Percentiles rank a stretch among this genome's conserved stretches.
phyloP scores from a whole-genome alignment of 495 filamentous ascomycete genomes.

The Xylaria palmicola region DNA sequence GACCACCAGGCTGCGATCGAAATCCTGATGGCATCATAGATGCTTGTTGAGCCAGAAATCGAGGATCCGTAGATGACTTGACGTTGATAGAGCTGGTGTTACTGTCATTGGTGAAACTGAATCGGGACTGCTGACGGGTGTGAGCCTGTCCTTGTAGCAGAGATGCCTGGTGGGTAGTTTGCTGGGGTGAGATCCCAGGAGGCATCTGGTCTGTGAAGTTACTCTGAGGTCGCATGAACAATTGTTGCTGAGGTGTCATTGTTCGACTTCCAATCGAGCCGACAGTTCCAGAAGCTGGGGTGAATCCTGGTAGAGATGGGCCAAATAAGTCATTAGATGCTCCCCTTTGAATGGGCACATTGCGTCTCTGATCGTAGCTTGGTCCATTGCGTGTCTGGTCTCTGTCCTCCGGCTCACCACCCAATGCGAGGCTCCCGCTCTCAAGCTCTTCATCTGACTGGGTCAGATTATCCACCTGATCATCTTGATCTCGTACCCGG shows the following conservation, averaged over 20 bases:
- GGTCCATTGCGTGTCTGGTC: conserved; percentile 53
- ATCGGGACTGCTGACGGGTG: conserved; percentile 81
- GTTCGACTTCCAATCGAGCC: conserved; percentile 61
- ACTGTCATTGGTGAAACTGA: conserved; percentile 74
- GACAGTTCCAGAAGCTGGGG: conserved; percentile 47
- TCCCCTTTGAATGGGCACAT: conserved; percentile 68
- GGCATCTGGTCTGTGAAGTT: conserved; percentile 60
- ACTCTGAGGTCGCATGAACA: conserved; percentile 58
- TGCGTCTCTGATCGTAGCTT: conserved; percentile 48
- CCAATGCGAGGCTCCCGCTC: conserved; percentile 79
- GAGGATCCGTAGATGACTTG: conserved; percentile 79
- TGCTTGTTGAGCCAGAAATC: conserved; percentile 85
- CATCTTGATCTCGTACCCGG: conserved; percentile 61
- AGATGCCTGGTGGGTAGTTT: conserved; percentile 41
- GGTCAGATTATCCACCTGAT: conserved; percentile 36
- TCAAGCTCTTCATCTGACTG: conserved; percentile 58
- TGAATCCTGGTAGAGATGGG: conserved; percentile 51
- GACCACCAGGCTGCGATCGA: conserved; percentile 58
- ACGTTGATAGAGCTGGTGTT: conserved; percentile 63
- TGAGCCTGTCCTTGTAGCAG: conserved; percentile 77
- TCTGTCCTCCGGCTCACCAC: conserved; percentile 84
- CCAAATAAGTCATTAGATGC: conserved; percentile 55
- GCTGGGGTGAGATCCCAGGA: conserved; percentile 39
- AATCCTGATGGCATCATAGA: conserved; percentile 80
- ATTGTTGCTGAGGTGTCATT: conserved; percentile 75